A percentile compares a stretch with the other conserved stretches of the same genome.
Evolutionary conservation across 768 basidiomycete genomes (phyloP).

Genomic region (Suillus sp.): DNA sequence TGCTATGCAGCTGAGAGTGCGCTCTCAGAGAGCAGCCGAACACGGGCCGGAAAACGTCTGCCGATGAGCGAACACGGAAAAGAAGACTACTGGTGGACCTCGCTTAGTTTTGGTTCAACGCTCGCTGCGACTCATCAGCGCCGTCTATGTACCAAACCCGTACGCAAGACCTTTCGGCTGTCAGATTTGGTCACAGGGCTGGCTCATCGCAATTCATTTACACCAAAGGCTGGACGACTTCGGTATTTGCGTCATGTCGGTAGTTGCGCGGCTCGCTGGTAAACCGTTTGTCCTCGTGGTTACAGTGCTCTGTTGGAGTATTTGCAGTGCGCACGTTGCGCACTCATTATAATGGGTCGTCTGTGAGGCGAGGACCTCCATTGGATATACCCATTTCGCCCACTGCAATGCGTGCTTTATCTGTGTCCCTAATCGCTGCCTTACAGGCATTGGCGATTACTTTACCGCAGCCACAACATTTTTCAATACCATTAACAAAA

Average conservation of each 20-base stretch:
- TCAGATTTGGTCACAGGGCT: background rate
- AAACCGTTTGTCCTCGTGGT: background rate
- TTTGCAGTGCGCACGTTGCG: background rate
- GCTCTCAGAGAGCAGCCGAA: background rate
- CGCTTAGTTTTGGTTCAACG: background rate
- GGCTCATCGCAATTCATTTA: background rate
- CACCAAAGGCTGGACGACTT: background rate
- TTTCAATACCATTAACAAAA: slow-evolving; percentile 25
- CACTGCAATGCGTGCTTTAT: slow-evolving; percentile 17
- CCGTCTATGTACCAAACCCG: background rate
- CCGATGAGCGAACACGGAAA: background rate
- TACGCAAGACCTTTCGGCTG: background rate
- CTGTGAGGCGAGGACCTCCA: background rate
- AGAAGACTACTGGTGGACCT: background rate
- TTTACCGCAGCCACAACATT: slow-evolving; percentile 14
- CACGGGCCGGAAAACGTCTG: background rate
- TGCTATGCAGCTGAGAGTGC: background rate
- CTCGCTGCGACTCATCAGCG: background rate
- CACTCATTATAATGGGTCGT: background rate
- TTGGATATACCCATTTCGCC: background rate
- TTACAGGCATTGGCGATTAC: slow-evolving; percentile 22
- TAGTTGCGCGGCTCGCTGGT: background rate
- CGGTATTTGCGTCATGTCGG: background rate
- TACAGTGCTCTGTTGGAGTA: background rate
- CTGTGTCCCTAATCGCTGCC: slow-evolving; percentile 14